These are phyloP conservation scores for Crithidia thermophila DNA, from an alignment of 208 protist species.

Conservation along the genomic window DNA sequence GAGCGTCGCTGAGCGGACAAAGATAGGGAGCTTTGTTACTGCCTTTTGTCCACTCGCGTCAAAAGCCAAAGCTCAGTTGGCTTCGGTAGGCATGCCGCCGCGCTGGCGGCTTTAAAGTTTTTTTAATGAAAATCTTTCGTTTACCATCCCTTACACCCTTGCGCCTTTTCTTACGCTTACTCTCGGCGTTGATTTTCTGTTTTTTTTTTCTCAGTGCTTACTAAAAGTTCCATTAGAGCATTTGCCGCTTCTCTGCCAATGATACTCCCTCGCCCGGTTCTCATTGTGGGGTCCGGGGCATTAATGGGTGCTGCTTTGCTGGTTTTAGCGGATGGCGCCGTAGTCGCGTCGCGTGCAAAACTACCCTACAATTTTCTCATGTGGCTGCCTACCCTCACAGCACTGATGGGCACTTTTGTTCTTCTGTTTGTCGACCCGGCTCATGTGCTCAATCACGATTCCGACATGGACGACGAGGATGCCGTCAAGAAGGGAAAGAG, in stretches of 20 bases:
- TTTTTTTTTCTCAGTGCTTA: slow-evolving; percentile 11
- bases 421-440: slow-evolving; percentile 52
- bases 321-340: slow-evolving; percentile 64
- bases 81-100: no score
- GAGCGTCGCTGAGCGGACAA: no score
- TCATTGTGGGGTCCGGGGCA: slow-evolving; percentile 36
- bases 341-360: slow-evolving; percentile 37
- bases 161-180: slow-evolving; percentile 8
- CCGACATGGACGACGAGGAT: slow-evolving; percentile 39
- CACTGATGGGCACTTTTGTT: slow-evolving; percentile 50
- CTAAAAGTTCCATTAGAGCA: slow-evolving; percentile 22
- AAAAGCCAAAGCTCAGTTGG: no score
- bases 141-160: no score
- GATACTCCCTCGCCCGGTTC: not conserved
- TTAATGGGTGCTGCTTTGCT: slow-evolving; percentile 44
- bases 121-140: no score
- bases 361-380: slow-evolving; percentile 75
- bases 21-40: no score
- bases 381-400: slow-evolving; percentile 56
- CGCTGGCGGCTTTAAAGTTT: no score
- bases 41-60: no score
- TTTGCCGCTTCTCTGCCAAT: slow-evolving; percentile 11
- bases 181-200: not conserved
- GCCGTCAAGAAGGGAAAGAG: slow-evolving; percentile 41
- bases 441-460: slow-evolving; percentile 23